Base-by-base conservation (phyloP, 2,329 filamentous ascomycete genomes). In the Fusarium anguioides region DNA sequence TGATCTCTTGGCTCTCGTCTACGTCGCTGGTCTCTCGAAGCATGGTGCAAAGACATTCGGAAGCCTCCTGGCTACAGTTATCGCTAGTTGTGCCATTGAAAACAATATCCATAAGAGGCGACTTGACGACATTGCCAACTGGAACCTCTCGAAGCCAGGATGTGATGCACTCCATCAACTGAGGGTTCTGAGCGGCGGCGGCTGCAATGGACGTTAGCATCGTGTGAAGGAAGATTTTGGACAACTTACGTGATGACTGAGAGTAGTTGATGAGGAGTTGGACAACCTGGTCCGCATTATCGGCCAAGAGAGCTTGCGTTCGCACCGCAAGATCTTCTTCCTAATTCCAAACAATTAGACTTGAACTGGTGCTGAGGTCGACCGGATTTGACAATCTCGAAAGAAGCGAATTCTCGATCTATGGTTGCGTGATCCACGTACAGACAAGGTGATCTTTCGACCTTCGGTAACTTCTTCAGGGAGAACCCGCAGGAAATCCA, bases 381-480 rank as follows among this genome's bases (percentile, higher is more conserved):
- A 74, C 74, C 75, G 76, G 73, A 74, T 70, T 73, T 74, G 69
- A 75, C 69, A 73, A 70, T 75, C 75, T 76, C 74, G 75, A 72
- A 59, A 58, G 67, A 71, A 72, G 71, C 66, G 72, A 67, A 61
- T 73, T 72, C 64, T 73, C 74, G 74, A 81, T 79, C 81, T 82
- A 79, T 81, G 77, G 77, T 75, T 81, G 72, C 79, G 83, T 83
- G 84, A 83, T 91, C 89, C 87, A 95, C 93, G 84, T 96, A 97
- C 94, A 88, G 93, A 94, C 82, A 99, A 87, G 86, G 94, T 97
- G 86, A 99, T 97, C 84, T 98, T 99, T 82, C 96, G 93, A 82
- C 96, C 96, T 86, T 99, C 95, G 73, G 93, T 98, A 76, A 99
- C 96, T 86, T 99, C 96, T 85, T 99, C 96, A 56, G 96, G 96